Evolutionary conservation across 2,329 filamentous ascomycete species (phyloP), one percentile per base, ranked within the genome.

Genomic region (Talaromyces sp.): DNA sequence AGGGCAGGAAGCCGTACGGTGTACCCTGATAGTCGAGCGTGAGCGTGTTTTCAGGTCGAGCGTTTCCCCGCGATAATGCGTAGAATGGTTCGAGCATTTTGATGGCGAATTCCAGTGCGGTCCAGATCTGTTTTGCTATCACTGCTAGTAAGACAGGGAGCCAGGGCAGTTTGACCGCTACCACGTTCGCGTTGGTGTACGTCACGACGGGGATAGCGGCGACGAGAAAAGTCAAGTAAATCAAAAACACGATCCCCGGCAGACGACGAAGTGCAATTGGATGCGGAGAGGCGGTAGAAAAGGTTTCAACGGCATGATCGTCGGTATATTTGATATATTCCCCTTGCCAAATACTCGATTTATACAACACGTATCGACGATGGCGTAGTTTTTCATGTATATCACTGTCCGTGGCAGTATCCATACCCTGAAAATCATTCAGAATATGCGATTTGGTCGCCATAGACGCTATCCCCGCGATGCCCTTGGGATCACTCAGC

Each of bases 401-500:
- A 45, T 73, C 70, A 5, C 71, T 63, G 19, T 75, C 65, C 5
- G 71, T 70, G 1, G 75, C 77, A 17, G 70, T 71, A 56, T 80
- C 78, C 25, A 79, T 66, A 2, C 75, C 77, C 21, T 74, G 70
- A 56, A 80, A 80, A 56, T 80, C 78, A 15, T 73, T 70, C 8
- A 80, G 66, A 67, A 80, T 80, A 53, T 80, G 78, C 36, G 75
- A 78, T 64, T 74, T 74, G 33, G 75, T 79, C 66, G 77, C 57
- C 78, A 80, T 80, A 64, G 78, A 75, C 59, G 78, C 78, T 58
- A 80, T 72, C n/a, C 78, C 78, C 9, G 77, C 78, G 21, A 80
- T 78, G 1, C 78, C 78, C 53, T 75, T 76, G 1, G 78, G 78
- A 58, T 80, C 75, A 35, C 75, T 78, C 11, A 78, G 70, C 1